A percentile compares a stretch with the other conserved stretches of the same genome.
Conservation (phyloP, 306 rosid species). For the Quercus wislizeni region DNA sequence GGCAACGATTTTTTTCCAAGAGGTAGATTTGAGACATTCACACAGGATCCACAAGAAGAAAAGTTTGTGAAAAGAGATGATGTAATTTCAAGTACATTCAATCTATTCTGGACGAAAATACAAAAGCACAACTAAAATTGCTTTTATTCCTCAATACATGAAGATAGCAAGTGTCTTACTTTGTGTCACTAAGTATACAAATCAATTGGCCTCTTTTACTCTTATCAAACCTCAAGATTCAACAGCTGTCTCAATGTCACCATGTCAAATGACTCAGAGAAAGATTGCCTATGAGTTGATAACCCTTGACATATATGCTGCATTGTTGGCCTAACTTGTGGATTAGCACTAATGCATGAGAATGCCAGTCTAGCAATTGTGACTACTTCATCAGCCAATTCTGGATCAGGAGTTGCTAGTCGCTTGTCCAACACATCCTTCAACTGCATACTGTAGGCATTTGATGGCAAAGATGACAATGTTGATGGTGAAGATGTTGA, state of each 20-base stretch:
- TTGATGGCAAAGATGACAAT: constrained; percentile 3
- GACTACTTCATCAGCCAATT: constrained; percentile 12
- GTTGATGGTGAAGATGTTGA: constrained; percentile 3
- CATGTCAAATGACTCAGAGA: not conserved
- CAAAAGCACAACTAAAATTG: too few species aligned
- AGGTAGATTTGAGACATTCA: too few species aligned
- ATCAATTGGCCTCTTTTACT: not conserved
- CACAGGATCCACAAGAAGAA: too few species aligned
- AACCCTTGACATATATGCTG: constrained; percentile 1
- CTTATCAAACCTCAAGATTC: not conserved
- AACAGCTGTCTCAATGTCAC: not conserved
- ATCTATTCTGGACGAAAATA: too few species aligned
- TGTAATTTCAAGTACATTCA: too few species aligned
- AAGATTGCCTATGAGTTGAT: constrained; percentile 7
- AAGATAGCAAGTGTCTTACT: too few species aligned
- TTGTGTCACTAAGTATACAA: not conserved
- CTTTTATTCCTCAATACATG: too few species aligned
- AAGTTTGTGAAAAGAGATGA: too few species aligned
- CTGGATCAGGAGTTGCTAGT: constrained; percentile 19
- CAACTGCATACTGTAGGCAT: not conserved
- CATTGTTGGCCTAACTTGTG: constrained; percentile 11
- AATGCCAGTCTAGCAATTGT: constrained; percentile 21
- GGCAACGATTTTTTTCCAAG: too few species aligned
- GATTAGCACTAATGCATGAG: constrained; percentile 20
- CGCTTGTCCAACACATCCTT: constrained; percentile 32